Conservation (phyloP, 164 flowering plant genomes). For the Magnolia kwangsiensis region DNA sequence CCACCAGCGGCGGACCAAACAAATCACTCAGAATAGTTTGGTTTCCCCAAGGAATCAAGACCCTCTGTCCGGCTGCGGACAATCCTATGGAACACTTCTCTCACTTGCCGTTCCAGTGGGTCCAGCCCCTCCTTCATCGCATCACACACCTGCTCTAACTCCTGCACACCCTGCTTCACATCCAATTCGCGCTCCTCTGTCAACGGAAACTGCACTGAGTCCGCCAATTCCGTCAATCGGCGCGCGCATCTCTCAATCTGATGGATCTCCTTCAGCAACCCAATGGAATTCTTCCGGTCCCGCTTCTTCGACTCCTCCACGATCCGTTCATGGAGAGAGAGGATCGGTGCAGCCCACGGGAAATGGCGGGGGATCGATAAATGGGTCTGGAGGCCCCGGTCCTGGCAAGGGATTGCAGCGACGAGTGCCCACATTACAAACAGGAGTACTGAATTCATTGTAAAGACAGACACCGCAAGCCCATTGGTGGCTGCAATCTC, state of each 20-base stretch:
- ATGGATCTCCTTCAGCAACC: slow-evolving; percentile 74
- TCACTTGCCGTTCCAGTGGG: slow-evolving; percentile 76
- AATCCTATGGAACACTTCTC: slow-evolving; percentile 83
- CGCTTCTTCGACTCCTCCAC: slow-evolving; percentile 79
- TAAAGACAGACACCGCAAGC: slow-evolving; percentile 58
- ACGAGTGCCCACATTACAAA: slow-evolving; percentile 90
- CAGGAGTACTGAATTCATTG: slow-evolving; percentile 62
- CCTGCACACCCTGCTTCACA: slow-evolving; percentile 51
- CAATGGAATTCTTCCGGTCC: slow-evolving; percentile 63
- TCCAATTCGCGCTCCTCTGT: slow-evolving; percentile 59
- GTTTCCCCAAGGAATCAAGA: slow-evolving; percentile 54
- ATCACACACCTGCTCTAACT: slow-evolving; percentile 44
- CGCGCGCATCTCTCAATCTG: slow-evolving; percentile 65
- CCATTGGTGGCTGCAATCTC: slow-evolving; percentile 65
- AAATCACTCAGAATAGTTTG: slow-evolving; percentile 30
- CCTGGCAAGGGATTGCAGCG: slow-evolving; percentile 97
- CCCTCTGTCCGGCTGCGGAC: slow-evolving; percentile 77
- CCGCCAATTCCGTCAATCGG: slow-evolving; percentile 54
- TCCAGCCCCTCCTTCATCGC: slow-evolving; percentile 57
- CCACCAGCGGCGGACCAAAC: not conserved
- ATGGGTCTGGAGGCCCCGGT: slow-evolving; percentile 78
- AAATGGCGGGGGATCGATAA: slow-evolving; percentile 61
- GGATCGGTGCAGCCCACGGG: slow-evolving; percentile 58
- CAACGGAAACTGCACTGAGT: slow-evolving; percentile 61
- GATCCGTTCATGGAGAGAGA: slow-evolving; percentile 67